phyloP scores from a whole-genome alignment of 495 filamentous ascomycete species.

The Podospora tetraspora region DNA sequence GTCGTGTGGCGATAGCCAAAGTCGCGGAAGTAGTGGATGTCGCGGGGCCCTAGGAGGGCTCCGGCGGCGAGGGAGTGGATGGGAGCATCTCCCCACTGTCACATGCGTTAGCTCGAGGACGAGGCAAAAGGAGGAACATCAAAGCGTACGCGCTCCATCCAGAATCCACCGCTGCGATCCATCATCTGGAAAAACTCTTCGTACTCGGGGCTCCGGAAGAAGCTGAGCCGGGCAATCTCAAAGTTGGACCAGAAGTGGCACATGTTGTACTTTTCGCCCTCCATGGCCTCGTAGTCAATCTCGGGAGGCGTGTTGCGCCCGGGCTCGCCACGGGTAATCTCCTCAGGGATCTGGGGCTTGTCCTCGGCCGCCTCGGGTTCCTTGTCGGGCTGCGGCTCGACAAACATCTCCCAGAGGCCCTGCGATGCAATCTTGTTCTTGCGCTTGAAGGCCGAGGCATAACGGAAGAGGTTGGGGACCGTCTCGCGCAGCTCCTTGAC shows the following conservation, averaged over 20 bases:
- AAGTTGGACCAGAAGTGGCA: conserved; percentile 99
- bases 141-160: conserved; percentile 86
- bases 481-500: conserved; percentile 98
- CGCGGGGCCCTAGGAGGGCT: conserved; percentile 68
- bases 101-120: conserved; percentile 17
- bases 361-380: conserved; percentile 53
- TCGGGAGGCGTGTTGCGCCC: conserved; percentile 66
- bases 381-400: conserved; percentile 64
- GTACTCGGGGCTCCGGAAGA: conserved; percentile 93
- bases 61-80: conserved; percentile 97
- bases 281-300: conserved; percentile 90
- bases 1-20: conserved; percentile 98
- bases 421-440: conserved; percentile 84
- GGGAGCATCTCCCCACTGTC: conserved; percentile 94
- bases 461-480: conserved; percentile 97
- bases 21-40: conserved; percentile 99
- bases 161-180: conserved; percentile 96
- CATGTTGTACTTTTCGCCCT: conserved; percentile 98
- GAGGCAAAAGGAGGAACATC: neutral
- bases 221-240: conserved; percentile 91
- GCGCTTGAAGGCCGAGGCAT: conserved; percentile 98
- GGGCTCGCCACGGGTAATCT: conserved; percentile 73
- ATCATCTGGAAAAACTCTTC: conserved; percentile 99
- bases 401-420: conserved; percentile 98
- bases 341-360: conserved; percentile 73